Base-by-base conservation (phyloP, 2,329 filamentous ascomycete genomes). In the Leptosphaerulina australis region DNA sequence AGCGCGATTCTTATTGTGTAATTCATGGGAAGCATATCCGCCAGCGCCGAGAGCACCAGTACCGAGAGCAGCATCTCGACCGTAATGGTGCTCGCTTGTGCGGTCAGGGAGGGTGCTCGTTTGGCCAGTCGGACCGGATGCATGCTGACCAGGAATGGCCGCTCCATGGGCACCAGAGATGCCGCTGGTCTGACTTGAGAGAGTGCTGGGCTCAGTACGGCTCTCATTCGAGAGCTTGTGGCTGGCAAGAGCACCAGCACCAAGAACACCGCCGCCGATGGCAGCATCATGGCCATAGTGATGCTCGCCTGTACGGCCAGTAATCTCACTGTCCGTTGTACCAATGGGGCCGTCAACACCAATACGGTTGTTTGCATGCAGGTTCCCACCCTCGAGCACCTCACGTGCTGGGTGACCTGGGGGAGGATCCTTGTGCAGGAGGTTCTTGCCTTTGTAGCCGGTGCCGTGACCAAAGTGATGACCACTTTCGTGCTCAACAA, bases 371-470 rank as follows among this genome's bases (percentile, higher is more conserved):
- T 44, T 34, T 30, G 38, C 28, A 24, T 51, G 30, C 5, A 36
- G 40, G n/a, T n/a, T n/a, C n/a, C 34, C n/a, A 51, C 34, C 2
- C 50, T 46, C 12, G 47, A 67, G 44, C 6, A 62, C 55, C 14
- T 71, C 66, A 5, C 62, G 50, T 6, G 66, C 68, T 2, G 68
- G 67, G 50, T 74, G 66, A 2, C 68, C 69, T 24, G 60, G 58
- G 5, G 74, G 74, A 8, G 74, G 74, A 18, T 75, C 72, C 55
- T 77, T 77, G 60, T 76, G 74, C 30, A 77, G 59, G 15, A 64
- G 70, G 45, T 74, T 67, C 28, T 67, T 67, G 12, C 65, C 64
- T 22, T 70, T 63, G 24, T 64, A 59, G 12, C 62, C 52, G 21
- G 47, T 53, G n/a, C 45, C 49, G 10, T 51, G 46, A 4, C 50